These are phyloP conservation scores for Sarocladium kiliense DNA, from an alignment of 2,329 filamentous ascomycete genomes.

Conservation along the genomic window DNA sequence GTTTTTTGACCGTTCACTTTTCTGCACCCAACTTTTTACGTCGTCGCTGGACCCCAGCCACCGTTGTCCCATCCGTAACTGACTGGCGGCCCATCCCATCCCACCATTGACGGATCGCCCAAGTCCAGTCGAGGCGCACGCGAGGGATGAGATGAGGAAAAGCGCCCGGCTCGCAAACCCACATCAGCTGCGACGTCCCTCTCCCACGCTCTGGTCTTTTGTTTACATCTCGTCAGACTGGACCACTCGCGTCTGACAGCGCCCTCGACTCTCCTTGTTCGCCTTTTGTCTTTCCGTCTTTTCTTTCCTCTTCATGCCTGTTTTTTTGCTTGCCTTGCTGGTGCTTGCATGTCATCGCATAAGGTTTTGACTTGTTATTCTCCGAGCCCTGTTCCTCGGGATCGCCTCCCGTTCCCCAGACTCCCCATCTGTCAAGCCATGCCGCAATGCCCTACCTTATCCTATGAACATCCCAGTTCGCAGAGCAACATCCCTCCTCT, in stretches of 20 bases:
- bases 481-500: not conserved
- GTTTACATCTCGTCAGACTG: not conserved
- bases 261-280: not conserved
- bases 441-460: not conserved
- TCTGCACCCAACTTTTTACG: not conserved
- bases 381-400: constrained; percentile 3
- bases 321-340: not conserved
- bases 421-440: not conserved
- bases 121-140: not conserved
- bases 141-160: not conserved
- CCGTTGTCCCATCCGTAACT: not conserved
- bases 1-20: not conserved
- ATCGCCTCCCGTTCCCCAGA: constrained; percentile 7
- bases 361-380: constrained; percentile 2
- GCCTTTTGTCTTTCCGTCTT: no score
- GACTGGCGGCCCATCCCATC: not conserved
- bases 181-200: constrained; percentile 1
- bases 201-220: not conserved
- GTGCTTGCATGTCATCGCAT: not conserved
- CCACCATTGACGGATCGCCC: not conserved
- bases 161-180: not conserved
- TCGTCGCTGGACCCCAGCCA: not conserved
- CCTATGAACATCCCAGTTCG: not conserved
- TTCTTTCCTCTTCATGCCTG: not conserved
- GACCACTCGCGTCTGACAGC: not conserved